Percentiles rank a stretch among this genome's conserved stretches.
phyloP scores from a whole-genome alignment of 1,284 basidiomycete genomes.

The Cryptococcus depauperatus region DNA sequence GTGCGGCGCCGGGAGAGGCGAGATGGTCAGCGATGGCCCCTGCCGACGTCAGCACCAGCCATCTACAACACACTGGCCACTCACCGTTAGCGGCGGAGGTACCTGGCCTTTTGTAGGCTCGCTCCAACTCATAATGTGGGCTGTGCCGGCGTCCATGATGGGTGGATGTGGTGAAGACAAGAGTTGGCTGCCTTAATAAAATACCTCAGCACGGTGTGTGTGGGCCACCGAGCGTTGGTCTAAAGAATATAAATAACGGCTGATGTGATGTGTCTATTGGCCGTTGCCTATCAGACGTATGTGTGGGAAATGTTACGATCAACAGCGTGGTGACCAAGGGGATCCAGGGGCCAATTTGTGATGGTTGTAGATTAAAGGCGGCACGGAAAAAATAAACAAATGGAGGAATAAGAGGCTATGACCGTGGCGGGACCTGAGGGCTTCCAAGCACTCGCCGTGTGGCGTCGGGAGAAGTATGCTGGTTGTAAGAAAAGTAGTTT shows the following conservation, averaged over 20 bases:
- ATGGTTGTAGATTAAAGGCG: too few species aligned
- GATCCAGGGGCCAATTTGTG: too few species aligned
- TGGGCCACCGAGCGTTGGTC: neutral
- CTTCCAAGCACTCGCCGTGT: too few species aligned
- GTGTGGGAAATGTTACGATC: neutral
- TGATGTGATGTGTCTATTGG: neutral
- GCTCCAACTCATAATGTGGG: conserved; percentile 70
- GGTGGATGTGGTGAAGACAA: neutral
- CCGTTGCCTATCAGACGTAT: neutral
- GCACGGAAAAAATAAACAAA: too few species aligned
- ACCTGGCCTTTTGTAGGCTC: conserved; percentile 76
- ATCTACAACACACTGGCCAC: too few species aligned
- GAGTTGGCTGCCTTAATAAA: too few species aligned
- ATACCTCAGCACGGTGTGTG: neutral
- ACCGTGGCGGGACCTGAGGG: too few species aligned
- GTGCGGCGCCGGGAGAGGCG: conserved; percentile 27
- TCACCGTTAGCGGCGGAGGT: conserved; percentile 72
- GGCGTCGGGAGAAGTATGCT: too few species aligned
- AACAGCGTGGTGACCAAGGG: too few species aligned
- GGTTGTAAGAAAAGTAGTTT: too few species aligned
- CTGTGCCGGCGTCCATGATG: conserved; percentile 29
- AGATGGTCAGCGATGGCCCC: conserved; percentile 40
- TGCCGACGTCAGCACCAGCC: conserved; percentile 7
- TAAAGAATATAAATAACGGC: neutral
- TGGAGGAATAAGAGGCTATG: too few species aligned